Evolutionary conservation across 768 basidiomycete species (phyloP), one percentile per base, ranked within the genome.

Genomic region (Tulasnella sp.): DNA sequence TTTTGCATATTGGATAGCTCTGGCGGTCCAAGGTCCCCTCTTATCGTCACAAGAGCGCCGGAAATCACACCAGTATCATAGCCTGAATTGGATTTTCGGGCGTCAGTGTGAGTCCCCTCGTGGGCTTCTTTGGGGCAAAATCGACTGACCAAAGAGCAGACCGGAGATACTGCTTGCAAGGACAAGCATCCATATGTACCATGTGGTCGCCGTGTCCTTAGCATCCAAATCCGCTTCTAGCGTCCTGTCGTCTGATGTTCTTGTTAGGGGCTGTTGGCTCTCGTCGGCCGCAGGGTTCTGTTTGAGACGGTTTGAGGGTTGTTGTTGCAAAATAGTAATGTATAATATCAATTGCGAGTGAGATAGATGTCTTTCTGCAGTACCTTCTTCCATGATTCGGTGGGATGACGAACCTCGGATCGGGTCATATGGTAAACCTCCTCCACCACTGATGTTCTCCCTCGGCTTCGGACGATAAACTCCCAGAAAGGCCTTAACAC

Each of bases 51-150:
- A 44, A 94, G 86, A n/a, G 92, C 91, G 37, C 93, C 93, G 76
- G 91, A 92, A 32, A 94, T 91, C 48, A 92, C 90, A 67, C 92
- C 92, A 13, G 92, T 94, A 82, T 94, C 92, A 81, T 93, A 94
- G 35, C 92, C 92, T 93, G 78, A 70, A 72, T 4, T 44, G 40
- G 71, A 73, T 48, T 32, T 13, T n/a, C 40, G 20, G 7, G 32
- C 32, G 32, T 72, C 35, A 61, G 39, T 39, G 44, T 15, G 48
- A 15, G 15, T 15, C 26, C 61, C 32, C 9, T 1, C 11, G 18
- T 11, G 44, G 44, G 44, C 44, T 32, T 6, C 15, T 5, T 35
- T 35, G 61, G 11, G 16, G 4, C 20, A 35, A 29, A 42, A n/a
- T 29, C 7, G 44, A 82, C 90, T 39, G 75, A 92, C 92, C 92